Evolutionary conservation across 2,329 filamentous ascomycete species (phyloP), one percentile per base, ranked within the genome.

Genomic region (Diaporthe sp.): DNA sequence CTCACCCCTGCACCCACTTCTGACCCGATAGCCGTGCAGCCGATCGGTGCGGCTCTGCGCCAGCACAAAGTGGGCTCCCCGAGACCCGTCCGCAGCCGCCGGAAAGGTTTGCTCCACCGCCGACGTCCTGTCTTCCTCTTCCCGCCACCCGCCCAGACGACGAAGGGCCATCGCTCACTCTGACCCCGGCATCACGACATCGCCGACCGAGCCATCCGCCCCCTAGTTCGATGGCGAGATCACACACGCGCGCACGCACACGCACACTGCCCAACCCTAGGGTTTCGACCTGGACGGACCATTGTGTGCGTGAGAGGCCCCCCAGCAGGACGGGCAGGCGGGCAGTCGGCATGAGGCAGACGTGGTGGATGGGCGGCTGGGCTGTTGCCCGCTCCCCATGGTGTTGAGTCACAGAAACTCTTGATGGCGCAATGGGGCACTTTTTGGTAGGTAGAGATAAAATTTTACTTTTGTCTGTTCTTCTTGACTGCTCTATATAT

Each of bases 111-210:
- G 42, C 73, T 68, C 71, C 75, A 76, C 71, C 67, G 51, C 72
- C 75, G 75, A 76, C 75, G 73, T 76, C 75, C 75, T 76, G 67
- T 75, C 75, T 49, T 65, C 15, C 42, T 46, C 10, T 71, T 76
- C 39, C 71, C 72, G 71, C 57, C 72, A 55, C 61, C 61, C 53
- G 68, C 22, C 42, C 37, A 31, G n/a, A 34, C 22, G 28, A 34
- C 4, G 13, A 34, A 51, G 31, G 28, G 62, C 44, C 44, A 51
- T 49, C 51, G 68, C 55, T 22, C 55, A 58, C 9, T 25, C 55
- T 34, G 31, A 31, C 34, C 58, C 49, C 51, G 37, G 55, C 51
- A 72, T 53, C 42, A 72, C 70, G 70, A 61, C 55, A 72, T 58
- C 53, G 53, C 39, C 39, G 53, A 60, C 70, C 53, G 39, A 72